Conservation (phyloP, 371 early-diverging fungal species). For the Circinella umbellata region DNA sequence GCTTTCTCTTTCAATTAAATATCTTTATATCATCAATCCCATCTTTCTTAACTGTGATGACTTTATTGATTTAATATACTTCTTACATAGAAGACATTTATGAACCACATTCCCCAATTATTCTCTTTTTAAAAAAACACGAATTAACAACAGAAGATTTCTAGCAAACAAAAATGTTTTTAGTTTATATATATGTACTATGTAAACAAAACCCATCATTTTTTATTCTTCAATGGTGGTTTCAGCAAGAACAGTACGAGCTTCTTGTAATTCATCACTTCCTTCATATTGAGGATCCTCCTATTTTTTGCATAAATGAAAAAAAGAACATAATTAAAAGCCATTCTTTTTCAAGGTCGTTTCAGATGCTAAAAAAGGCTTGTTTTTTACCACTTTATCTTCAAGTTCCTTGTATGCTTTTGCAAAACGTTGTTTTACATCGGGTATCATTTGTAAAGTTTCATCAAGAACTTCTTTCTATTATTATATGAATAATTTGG, state of each 20-base stretch:
- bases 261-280: slow-evolving; percentile 48
- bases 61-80: too few species aligned
- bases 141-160: too few species aligned
- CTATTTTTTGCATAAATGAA: slow-evolving; percentile 17
- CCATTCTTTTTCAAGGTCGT: not conserved
- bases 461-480: slow-evolving; percentile 81
- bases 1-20: too few species aligned
- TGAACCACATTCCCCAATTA: too few species aligned
- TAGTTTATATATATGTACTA: too few species aligned
- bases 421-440: slow-evolving; percentile 64
- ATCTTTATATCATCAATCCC: too few species aligned
- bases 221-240: slow-evolving; percentile 17
- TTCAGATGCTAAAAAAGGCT: not conserved
- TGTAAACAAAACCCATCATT: too few species aligned
- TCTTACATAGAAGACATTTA: too few species aligned
- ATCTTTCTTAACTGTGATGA: too few species aligned
- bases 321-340: not conserved
- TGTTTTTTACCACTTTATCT: slow-evolving; percentile 36
- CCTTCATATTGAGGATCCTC: slow-evolving; percentile 46
- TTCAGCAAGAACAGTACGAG: slow-evolving; percentile 41
- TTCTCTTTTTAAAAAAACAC: too few species aligned
- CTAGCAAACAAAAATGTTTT: too few species aligned
- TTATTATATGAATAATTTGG: not conserved
- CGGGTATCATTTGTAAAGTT: slow-evolving; percentile 77
- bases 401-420: slow-evolving; percentile 65